These are phyloP conservation scores for Penicillium sp. DNA, from an alignment of 2,329 filamentous ascomycete genomes.

Conservation along the genomic window DNA sequence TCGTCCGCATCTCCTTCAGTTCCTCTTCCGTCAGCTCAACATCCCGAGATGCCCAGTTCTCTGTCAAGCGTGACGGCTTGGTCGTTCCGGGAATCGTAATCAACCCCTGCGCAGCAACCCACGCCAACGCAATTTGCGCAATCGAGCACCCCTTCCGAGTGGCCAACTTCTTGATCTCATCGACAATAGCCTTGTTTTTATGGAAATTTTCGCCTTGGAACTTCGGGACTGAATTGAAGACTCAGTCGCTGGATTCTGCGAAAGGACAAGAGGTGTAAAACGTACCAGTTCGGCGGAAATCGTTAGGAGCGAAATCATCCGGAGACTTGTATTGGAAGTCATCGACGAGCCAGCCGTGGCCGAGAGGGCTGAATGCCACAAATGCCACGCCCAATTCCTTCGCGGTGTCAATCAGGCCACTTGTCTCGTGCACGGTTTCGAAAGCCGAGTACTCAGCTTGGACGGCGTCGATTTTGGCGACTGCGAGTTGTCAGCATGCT, in stretches of 20 bases:
- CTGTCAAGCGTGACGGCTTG: constrained; percentile 43
- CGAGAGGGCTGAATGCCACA: constrained; percentile 53
- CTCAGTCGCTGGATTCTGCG: no score
- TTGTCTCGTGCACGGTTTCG: constrained; percentile 47
- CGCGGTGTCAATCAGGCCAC: constrained; percentile 48
- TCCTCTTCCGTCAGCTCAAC: constrained; percentile 46
- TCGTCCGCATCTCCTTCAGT: constrained; percentile 42
- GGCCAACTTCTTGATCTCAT: constrained; percentile 48
- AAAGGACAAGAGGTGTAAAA: background rate
- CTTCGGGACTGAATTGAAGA: constrained; percentile 27
- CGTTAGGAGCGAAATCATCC: constrained; percentile 51
- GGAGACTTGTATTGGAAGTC: constrained; percentile 49
- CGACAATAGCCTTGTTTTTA: constrained; percentile 49
- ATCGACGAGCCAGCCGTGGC: constrained; percentile 55
- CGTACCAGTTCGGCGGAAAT: constrained; percentile 48
- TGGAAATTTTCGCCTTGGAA: constrained; percentile 53
- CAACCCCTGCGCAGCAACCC: constrained; percentile 48
- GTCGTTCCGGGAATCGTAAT: constrained; percentile 55
- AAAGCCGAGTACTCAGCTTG: constrained; percentile 54
- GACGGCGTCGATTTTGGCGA: constrained; percentile 54
- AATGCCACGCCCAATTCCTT: constrained; percentile 49
- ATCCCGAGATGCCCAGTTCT: constrained; percentile 47
- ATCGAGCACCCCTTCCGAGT: constrained; percentile 38
- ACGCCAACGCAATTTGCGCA: constrained; percentile 46
- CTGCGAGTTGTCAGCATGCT: constrained; percentile 28